Conservation (phyloP, 179 eudicot species). For the Beta corolliflora region DNA sequence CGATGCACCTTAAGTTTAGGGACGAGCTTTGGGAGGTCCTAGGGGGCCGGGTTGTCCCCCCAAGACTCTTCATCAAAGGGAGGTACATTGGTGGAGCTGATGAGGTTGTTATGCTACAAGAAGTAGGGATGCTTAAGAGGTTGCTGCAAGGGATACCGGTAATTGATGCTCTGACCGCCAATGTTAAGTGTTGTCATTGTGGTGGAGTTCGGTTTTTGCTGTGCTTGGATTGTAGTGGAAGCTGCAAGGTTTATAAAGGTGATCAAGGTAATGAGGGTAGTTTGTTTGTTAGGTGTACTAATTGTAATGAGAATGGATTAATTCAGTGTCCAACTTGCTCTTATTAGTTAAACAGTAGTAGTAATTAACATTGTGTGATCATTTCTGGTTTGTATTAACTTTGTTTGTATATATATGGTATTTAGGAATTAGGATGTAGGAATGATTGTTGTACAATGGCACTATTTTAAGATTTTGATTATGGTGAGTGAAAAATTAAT, state of each 20-base stretch:
- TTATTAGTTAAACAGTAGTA: conserved; percentile 16
- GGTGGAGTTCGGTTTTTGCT: conserved; percentile 61
- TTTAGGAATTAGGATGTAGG: neutral
- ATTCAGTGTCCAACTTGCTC: conserved; percentile 73
- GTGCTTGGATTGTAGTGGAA: conserved; percentile 70
- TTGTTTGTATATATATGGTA: neutral
- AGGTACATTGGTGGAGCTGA: conserved; percentile 85
- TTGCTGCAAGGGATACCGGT: conserved; percentile 60
- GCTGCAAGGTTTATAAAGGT: conserved; percentile 48
- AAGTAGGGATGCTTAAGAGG: conserved; percentile 59
- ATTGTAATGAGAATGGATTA: conserved; percentile 88
- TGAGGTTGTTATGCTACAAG: conserved; percentile 54
- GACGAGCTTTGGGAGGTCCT: conserved; percentile 66
- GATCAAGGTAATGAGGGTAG: conserved; percentile 27
- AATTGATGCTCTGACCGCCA: neutral
- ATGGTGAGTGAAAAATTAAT: neutral
- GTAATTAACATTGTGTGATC: neutral
- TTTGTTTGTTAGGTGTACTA: conserved; percentile 43
- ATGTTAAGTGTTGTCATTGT: conserved; percentile 49
- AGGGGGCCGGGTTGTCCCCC: conserved; percentile 61
- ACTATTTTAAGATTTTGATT: neutral
- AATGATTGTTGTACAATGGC: neutral
- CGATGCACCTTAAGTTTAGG: conserved; percentile 68
- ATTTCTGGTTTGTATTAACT: neutral
- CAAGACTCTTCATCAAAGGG: conserved; percentile 76